A percentile compares a stretch with the other conserved stretches of the same genome.
These are phyloP conservation scores for Flaveria brownii DNA, from an alignment of 129 eudicot genomes.

Conservation along the genomic window DNA sequence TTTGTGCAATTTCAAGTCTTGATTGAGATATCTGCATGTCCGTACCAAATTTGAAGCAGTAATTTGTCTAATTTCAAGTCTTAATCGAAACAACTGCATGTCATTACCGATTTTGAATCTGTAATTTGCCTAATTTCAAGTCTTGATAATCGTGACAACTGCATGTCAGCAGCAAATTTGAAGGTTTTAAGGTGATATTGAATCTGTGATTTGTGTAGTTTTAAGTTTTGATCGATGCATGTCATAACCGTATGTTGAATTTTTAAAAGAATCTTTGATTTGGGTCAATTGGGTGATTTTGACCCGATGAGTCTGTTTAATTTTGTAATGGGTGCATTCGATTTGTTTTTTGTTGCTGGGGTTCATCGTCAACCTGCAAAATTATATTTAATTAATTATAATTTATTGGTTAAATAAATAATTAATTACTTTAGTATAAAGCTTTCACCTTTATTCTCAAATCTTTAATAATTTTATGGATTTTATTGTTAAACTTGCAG, in stretches of 20 bases:
- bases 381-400: not conserved
- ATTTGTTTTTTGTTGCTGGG: slow-evolving; percentile 11
- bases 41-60: too few species aligned
- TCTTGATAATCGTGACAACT: too few species aligned
- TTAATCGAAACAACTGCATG: too few species aligned
- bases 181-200: slow-evolving; percentile 43
- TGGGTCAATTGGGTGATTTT: not conserved
- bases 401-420: not conserved
- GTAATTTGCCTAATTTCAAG: too few species aligned
- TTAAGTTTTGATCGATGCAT: slow-evolving; percentile 15
- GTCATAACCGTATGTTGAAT: slow-evolving; percentile 6
- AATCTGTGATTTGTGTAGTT: not conserved
- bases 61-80: too few species aligned
- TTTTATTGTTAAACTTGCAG: slow-evolving; percentile 1
- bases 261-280: not conserved
- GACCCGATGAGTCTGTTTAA: not conserved
- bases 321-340: slow-evolving; percentile 16
- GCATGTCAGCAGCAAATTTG: slow-evolving; percentile 17
- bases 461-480: not conserved
- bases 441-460: slow-evolving; percentile 24
- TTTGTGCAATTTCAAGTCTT: not conserved
- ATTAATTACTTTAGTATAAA: slow-evolving; percentile 27
- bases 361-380: slow-evolving; percentile 10
- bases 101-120: too few species aligned
- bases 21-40: slow-evolving; percentile 24